Evolutionary conservation across 2,329 filamentous ascomycete genomes (phyloP), one percentile per base, ranked within the genome.

Genomic region (Microcyclospora tardicrescens): DNA sequence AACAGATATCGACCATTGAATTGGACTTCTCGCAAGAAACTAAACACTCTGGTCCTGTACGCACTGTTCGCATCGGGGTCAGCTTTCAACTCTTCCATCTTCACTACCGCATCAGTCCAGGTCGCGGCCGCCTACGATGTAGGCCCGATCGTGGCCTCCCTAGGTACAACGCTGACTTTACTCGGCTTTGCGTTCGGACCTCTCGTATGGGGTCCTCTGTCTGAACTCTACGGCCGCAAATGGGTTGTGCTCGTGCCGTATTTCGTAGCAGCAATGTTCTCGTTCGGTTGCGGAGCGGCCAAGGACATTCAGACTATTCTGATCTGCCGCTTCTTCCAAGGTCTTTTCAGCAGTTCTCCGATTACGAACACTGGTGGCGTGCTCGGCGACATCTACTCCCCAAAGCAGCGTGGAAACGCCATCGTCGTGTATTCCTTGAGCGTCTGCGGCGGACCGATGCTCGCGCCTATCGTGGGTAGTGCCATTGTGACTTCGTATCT

Each of bases 121-220:
- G 69, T 72, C 33, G 53, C 61, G 2, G 42, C 62, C 41, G 53
- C 65, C 11, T 71, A 75, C 38, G 45, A 56, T 12, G 62, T 76
- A 2, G 72, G 69, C 0, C 44, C 40, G 5, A 65, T 67, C 41
- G 68, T 60, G 9, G 53, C 52, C 3, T 48, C 49, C 6, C 44
- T 58, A 19, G 56, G 56, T 12, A 46, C 56, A 6, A 58, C 56
- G 2, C 43, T 57, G 1, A 58, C 58, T 40, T 39, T 59, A 14
- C 46, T 59, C 1, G 56, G 55, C n/a, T 82, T 79, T 51, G 71
- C 78, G 13, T 65, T 70, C 2, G 75, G 75, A 0, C 74, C 74
- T 0, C 56, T 79, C 8, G 56, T 30, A 10, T 30, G 28, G 28
- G 28, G 28, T 30, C 28, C 28, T 10, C n/a, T 30, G 10, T 30